These are phyloP conservation scores for Penicillium canescens DNA, from an alignment of 495 filamentous ascomycete genomes.

Conservation along the genomic window DNA sequence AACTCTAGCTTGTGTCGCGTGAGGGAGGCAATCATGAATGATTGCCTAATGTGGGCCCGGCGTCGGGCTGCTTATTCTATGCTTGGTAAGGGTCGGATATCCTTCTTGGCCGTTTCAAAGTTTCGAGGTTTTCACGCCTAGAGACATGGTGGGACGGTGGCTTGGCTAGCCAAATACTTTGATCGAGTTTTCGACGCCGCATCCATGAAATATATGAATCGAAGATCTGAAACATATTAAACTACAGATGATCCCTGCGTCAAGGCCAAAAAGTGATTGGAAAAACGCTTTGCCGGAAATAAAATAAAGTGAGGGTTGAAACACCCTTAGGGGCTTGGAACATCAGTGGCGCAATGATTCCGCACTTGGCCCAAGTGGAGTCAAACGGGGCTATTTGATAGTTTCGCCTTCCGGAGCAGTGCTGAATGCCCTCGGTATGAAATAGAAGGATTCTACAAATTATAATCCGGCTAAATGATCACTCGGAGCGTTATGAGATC, in stretches of 20 bases:
- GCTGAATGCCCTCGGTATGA: no score
- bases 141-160: neutral
- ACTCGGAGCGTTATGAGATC: neutral
- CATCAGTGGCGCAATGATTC: neutral
- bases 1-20: no score
- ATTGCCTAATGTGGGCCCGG: neutral
- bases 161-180: neutral
- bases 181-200: neutral
- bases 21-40: neutral
- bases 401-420: neutral
- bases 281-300: conserved; percentile 3
- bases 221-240: neutral
- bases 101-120: neutral
- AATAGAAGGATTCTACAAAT: no score
- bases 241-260: neutral
- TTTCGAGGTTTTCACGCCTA: neutral
- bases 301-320: neutral
- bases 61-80: neutral
- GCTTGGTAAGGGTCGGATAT: conserved; percentile 1
- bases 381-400: neutral
- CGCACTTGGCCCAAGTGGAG: neutral
- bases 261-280: neutral
- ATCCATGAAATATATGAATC: neutral
- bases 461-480: neutral
- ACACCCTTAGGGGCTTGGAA: neutral